Conservation (phyloP, 176 grass and related monocot species). For the Ensete ventricosum region DNA sequence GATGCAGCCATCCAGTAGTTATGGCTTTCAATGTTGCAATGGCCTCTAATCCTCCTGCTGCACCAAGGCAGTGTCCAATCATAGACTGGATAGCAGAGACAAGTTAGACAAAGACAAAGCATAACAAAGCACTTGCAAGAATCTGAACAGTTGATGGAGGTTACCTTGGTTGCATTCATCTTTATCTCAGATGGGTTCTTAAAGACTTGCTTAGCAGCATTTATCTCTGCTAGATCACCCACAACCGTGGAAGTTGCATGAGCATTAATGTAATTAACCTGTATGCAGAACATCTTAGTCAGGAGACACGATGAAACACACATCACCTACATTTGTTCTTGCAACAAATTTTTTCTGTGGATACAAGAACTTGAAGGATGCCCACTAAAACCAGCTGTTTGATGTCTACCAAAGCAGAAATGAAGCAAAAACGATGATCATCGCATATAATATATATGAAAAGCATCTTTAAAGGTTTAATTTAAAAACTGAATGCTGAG, state of each 20-base stretch:
- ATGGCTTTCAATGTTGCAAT: constrained; percentile 51
- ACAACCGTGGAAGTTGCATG: constrained; percentile 63
- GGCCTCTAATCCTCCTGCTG: constrained; percentile 46
- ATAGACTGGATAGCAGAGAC: constrained; percentile 34
- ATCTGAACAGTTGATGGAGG: neutral
- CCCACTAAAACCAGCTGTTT: too few relatives aligned
- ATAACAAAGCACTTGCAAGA: neutral
- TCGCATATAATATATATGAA: too few relatives aligned
- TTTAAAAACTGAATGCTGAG: too few relatives aligned
- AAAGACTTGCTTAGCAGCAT: constrained; percentile 47
- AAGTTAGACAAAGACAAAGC: neutral
- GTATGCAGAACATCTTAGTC: neutral
- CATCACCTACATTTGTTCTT: too few relatives aligned
- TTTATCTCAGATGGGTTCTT: constrained; percentile 43
- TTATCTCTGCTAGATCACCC: constrained; percentile 51
- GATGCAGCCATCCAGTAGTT: constrained; percentile 51
- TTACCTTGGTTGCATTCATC: constrained; percentile 64
- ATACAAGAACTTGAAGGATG: too few relatives aligned
- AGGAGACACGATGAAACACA: neutral
- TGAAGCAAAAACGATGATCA: too few relatives aligned
- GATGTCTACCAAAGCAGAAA: too few relatives aligned
- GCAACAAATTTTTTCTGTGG: neutral
- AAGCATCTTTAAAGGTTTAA: too few relatives aligned
- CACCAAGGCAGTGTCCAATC: constrained; percentile 56
- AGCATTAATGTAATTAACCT: constrained; percentile 66